Evolutionary conservation across 2,329 filamentous ascomycete genomes (phyloP), one percentile per base, ranked within the genome.

Genomic region (Epichloe typhina): DNA sequence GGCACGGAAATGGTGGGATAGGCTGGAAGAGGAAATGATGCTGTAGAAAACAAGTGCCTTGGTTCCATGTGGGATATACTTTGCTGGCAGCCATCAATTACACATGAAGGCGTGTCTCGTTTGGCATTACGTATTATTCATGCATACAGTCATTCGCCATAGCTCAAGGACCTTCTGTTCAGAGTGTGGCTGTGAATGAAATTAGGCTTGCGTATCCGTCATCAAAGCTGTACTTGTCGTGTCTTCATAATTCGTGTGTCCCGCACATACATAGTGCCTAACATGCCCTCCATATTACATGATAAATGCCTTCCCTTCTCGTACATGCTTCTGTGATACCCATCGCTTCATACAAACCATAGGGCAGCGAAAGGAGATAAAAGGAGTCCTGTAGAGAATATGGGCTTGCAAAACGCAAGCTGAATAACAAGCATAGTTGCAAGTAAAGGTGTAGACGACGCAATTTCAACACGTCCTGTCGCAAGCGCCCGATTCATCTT

Each of bases 11-110:
- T 68, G 65, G 64, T 66, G 65, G 61, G 42, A 53, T 11, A 56
- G 39, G 12, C 6, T 68, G 33, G 61, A 60, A 47, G 50, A 57
- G n/a, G 62, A 68, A 39, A 17, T 68, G 53, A 57, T 62, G 51
- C 53, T 55, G 41, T 68, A 62, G 55, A 19, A n/a, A 6, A 19
- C 17, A 19, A 26, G 41, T 26, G 3, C 23, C 6, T 26, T 15
- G 15, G 41, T 21, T 19, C 19, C 19, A 19, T 19, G 12, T n/a
- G 41, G 21, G 6, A 5, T 44, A 5, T n/a, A 31, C 33, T 33
- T 44, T 38, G 12, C 36, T 13, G 15, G 36, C 13, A 6, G 13
- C 5, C 36, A 31, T 31, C 4, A 4, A 31, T 4, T 11, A 11
- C 4, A 4, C 31, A 11, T 31, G 31, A 31, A 31, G 31, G 31